Conservation (phyloP, 2,329 filamentous ascomycete genomes). For the Xylariaceae sp. region DNA sequence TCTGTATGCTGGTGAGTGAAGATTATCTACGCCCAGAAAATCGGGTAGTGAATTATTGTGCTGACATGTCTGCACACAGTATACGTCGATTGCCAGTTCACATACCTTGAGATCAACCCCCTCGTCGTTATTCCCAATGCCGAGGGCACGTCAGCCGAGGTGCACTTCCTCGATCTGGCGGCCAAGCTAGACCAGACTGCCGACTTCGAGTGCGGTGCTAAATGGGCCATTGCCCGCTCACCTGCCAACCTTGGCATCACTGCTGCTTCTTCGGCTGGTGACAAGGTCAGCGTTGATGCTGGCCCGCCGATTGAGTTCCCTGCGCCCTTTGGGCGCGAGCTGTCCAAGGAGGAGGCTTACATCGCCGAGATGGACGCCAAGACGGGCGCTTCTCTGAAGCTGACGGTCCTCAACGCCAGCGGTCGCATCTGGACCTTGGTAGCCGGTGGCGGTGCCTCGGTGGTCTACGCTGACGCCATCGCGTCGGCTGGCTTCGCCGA, state of each 20-base stretch:
- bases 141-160: constrained; percentile 83
- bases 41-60: neutral
- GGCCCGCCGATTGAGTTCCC: constrained; percentile 99
- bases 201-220: constrained; percentile 98
- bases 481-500: constrained; percentile 91
- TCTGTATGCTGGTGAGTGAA: constrained; percentile 63
- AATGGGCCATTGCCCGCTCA: constrained; percentile 95
- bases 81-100: constrained; percentile 99
- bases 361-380: constrained; percentile 98
- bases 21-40: neutral
- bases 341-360: constrained; percentile 98
- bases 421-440: constrained; percentile 98
- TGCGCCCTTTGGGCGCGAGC: constrained; percentile 95
- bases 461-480: constrained; percentile 98
- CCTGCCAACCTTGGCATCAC: constrained; percentile 83
- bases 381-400: constrained; percentile 97
- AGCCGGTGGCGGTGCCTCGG: constrained; percentile 97
- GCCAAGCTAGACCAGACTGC: constrained; percentile 99
- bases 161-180: constrained; percentile 96
- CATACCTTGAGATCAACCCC: constrained; percentile 99
- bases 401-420: constrained; percentile 86
- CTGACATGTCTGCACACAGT: constrained; percentile 40
- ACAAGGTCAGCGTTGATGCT: constrained; percentile 88
- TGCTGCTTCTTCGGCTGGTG: constrained; percentile 54
- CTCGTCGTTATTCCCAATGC: constrained; percentile 95